Conservation (phyloP, 106 monocot genomes). For the Allium fistulosum region DNA sequence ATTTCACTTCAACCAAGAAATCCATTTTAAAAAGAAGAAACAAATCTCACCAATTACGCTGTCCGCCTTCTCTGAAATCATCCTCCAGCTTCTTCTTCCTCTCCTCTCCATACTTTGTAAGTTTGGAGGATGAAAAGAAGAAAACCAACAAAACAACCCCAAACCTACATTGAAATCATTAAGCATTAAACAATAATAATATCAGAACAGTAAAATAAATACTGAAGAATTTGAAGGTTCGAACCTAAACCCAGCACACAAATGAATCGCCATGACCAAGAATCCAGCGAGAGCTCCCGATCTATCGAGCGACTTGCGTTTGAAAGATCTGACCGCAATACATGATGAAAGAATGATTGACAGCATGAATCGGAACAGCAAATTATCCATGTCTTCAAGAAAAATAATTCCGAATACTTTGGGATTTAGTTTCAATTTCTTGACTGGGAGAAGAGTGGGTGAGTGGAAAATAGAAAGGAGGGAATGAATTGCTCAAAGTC, state of each 20-base stretch:
- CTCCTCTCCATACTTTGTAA: slow-evolving; percentile 69
- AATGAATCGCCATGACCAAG: slow-evolving; percentile 67
- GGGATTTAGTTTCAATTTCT: not conserved
- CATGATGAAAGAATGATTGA: slow-evolving; percentile 24
- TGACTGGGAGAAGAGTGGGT: not conserved
- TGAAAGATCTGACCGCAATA: slow-evolving; percentile 35
- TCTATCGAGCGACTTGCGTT: slow-evolving; percentile 50
- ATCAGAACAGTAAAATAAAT: not conserved
- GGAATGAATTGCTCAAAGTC: too few relatives aligned
- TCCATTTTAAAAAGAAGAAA: not conserved
- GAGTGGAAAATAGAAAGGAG: not conserved
- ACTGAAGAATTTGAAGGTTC: not conserved
- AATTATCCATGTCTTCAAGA: not conserved
- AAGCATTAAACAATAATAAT: not conserved
- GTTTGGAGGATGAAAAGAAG: slow-evolving; percentile 81
- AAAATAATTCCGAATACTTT: too few relatives aligned
- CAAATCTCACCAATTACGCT: slow-evolving; percentile 75
- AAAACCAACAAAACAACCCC: slow-evolving; percentile 71
- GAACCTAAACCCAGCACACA: slow-evolving; percentile 69
- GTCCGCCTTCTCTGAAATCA: slow-evolving; percentile 82
- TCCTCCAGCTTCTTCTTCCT: slow-evolving; percentile 60
- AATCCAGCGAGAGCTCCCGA: slow-evolving; percentile 78
- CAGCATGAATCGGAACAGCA: slow-evolving; percentile 22
- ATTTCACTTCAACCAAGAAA: not conserved
- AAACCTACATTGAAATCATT: slow-evolving; percentile 34